Evolutionary conservation across 176 grass and related monocot species (phyloP).

Genomic region (Carex cristatella): DNA sequence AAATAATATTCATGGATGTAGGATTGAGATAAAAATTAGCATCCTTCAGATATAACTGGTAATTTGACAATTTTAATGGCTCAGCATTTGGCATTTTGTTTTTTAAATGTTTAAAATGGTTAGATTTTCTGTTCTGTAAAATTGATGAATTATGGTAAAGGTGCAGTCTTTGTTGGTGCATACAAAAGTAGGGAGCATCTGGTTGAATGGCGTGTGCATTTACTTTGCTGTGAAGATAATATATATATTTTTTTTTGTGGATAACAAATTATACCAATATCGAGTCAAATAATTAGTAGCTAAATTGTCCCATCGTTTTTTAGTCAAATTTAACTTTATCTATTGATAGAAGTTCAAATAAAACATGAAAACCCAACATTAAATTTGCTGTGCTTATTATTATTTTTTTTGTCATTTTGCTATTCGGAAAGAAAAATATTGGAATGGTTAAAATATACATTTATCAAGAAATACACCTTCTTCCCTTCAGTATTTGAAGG

Average conservation of each 20-base stretch:
- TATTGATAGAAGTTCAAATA: background rate
- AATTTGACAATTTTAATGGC: background rate
- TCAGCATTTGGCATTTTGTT: background rate
- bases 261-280: background rate
- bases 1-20: background rate
- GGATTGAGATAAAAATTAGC: background rate
- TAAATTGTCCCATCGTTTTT: background rate
- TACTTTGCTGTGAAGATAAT: background rate
- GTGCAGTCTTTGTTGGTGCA: slow-evolving; percentile 4
- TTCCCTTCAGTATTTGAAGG: background rate
- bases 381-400: background rate
- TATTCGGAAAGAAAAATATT: background rate
- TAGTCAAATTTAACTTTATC: background rate
- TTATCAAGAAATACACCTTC: background rate
- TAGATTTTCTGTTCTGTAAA: background rate
- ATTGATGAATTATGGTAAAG: background rate
- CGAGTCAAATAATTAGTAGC: background rate
- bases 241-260: background rate
- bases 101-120: background rate
- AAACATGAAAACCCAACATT: background rate
- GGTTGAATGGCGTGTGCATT: background rate
- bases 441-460: background rate
- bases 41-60: background rate
- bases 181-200: background rate
- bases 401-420: background rate